Base-by-base conservation (phyloP, 2,329 filamentous ascomycete genomes). In the Botrytis cinerea region DNA sequence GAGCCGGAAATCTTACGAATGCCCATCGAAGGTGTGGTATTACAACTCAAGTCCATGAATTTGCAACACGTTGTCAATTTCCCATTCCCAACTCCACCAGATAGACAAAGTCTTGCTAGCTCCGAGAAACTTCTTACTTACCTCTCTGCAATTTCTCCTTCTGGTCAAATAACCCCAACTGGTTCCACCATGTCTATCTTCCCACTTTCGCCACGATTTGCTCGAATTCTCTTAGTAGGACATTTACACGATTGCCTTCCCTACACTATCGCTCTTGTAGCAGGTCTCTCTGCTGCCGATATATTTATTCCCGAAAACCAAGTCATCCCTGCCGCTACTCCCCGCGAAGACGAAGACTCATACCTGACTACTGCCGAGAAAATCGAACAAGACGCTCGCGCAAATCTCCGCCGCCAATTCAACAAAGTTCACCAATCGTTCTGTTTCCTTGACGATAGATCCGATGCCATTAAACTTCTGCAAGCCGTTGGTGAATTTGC, bases 41-140 rank as follows among this genome's bases (percentile, higher is more conserved):
- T 99, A 54, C 95, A 98, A 81, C 89, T 99, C 78, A 99, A 98
- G 85, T 90, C 92, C 69, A 97, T 99, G 93, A 93, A 94, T 72
- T 88, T 98, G 46, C 92, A 95, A 74, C 91, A 95, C 73, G 92
- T 99, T 12, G 88, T 93, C 81, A 97, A 96, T 82, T 99, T 99
- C 81, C 96, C 97, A 0, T 99, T 98, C 81, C 96, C 96, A 6
- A 98, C 95, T 22, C 91, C 94, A 0, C 96, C 96, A 2, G 91
- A 94, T 78, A 87, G 90, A 22, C 86, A 90, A 71, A 93, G 90
- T 75, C 86, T 99, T 32, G 88, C 89, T 67, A 93, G 92, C 80
- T 94, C 96, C 0, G 96, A 99, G 83, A 94, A 92, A 79, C 86
- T 98, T 12, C 86, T 99, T 14, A 91, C 89, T 64, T 97, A 97